Base-by-base conservation (phyloP, 352 stramenopile species). In the Elongisporangium senticosum region DNA sequence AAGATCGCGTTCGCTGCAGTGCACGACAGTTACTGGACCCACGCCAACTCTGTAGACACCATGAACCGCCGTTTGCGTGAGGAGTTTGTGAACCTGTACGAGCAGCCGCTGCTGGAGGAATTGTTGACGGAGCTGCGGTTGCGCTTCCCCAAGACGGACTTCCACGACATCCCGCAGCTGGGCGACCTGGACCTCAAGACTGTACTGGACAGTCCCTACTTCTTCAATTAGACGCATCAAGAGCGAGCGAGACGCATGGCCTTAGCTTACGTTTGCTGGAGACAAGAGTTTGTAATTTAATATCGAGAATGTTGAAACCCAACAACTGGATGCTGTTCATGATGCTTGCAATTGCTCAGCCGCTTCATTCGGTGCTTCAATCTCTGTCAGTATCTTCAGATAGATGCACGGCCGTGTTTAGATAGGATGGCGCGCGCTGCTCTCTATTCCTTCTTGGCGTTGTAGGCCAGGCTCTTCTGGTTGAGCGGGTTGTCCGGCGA, bases 1-100 rank as follows among this genome's bases (percentile, higher is more conserved):
- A 78, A 95, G 54, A 90, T 95, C 56, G 74, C 85, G 33, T 99
- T 99, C 71, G 95, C 97, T 4, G 96, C 97, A 23, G 98, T 99
- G 48, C 98, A 99, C 74, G 98, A 99, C 68, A 98, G 85, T 61
- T 99, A 99, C 77, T 99, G 98, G 98, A 99, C 96, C 33, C 97
- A 99, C 84, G 89, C 98, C 23, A 81, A 65, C 61, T 79, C 76
- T 49, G 89, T 99, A 21, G 96, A 99, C 60, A 77, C 90, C 55
- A 99, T 99, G 98, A 99, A 99, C 74, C 63, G 71, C 15, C 76
- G 79, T 19, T 63, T 90, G 59, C 78, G 83, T 51, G 89, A 98
- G 56, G 90, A 89, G 59, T 99, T 99, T 64, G 89, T 99, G 24
- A 80, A 98, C n/a, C 80, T 99, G 40, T 99, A 99, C 72, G 88